Evolutionary conservation across 2,329 filamentous ascomycete species (phyloP).

Genomic region (Trichoderma afroharzianum): DNA sequence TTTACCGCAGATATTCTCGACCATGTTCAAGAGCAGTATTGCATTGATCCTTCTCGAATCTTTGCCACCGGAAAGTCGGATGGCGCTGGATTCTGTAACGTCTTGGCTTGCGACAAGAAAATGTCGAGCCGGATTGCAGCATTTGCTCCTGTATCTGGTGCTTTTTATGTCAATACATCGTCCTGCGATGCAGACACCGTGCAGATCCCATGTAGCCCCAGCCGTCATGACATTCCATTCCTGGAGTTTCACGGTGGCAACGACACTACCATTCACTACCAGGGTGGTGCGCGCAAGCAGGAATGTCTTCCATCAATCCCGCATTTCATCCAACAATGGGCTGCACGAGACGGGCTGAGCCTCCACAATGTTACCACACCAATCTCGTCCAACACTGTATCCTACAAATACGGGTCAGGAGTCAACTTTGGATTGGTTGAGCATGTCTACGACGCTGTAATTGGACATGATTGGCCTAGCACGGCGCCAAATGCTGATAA

Average conservation of each 20-base stretch:
- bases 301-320: conserved; percentile 3
- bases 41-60: background rate
- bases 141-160: background rate
- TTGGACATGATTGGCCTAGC: conserved; percentile 1
- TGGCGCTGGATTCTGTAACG: background rate
- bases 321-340: conserved; percentile 8
- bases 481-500: background rate
- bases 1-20: background rate
- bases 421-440: background rate
- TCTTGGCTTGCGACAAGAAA: background rate
- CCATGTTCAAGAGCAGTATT: background rate
- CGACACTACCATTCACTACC: background rate
- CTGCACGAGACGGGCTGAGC: background rate
- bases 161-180: background rate
- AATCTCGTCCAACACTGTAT: background rate
- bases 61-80: conserved; percentile 1
- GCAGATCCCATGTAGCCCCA: background rate
- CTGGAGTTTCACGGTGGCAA: conserved; percentile 6
- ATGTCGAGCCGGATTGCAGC: background rate
- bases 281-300: background rate
- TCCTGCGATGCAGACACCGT: background rate
- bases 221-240: background rate
- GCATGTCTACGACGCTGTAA: background rate
- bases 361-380: background rate
- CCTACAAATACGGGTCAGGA: background rate